Conservation (phyloP, 1,139 yeast species). For the Geotrichum australiense region DNA sequence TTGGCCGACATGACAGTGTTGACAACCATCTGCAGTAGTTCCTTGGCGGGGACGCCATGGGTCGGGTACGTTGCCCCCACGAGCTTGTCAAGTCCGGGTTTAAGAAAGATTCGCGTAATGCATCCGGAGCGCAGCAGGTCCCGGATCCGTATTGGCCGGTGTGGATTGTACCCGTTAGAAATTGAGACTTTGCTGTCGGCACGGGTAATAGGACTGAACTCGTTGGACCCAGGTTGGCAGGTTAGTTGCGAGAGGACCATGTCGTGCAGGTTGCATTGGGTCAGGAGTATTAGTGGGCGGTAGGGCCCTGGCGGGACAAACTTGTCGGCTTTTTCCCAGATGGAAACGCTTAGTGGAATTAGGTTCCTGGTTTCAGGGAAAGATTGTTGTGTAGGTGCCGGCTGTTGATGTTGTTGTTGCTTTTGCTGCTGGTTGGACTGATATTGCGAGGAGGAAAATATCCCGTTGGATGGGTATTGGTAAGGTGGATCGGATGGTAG, state of each 20-base stretch:
- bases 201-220: constrained; percentile 12
- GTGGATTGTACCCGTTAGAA: neutral
- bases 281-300: constrained; percentile 7
- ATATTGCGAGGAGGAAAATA: too few species aligned
- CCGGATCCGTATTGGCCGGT: constrained; percentile 7
- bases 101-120: constrained; percentile 9
- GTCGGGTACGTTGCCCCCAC: too few species aligned
- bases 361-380: too few species aligned
- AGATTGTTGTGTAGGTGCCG: too few species aligned
- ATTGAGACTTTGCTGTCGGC: constrained; percentile 6
- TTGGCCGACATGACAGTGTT: constrained; percentile 10
- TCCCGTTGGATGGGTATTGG: too few species aligned
- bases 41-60: constrained; percentile 2
- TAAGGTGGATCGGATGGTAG: too few species aligned
- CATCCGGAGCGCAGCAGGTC: constrained; percentile 13
- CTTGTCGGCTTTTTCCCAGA: too few species aligned
- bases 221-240: constrained; percentile 14
- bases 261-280: constrained; percentile 6
- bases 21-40: constrained; percentile 6
- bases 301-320: too few species aligned
- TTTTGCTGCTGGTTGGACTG: too few species aligned
- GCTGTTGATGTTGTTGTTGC: too few species aligned
- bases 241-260: constrained; percentile 3
- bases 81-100: constrained; percentile 4
- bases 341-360: too few species aligned